Conservation (phyloP, 225 moss, liverwort and hornwort species). For the Bryum argenteum region DNA sequence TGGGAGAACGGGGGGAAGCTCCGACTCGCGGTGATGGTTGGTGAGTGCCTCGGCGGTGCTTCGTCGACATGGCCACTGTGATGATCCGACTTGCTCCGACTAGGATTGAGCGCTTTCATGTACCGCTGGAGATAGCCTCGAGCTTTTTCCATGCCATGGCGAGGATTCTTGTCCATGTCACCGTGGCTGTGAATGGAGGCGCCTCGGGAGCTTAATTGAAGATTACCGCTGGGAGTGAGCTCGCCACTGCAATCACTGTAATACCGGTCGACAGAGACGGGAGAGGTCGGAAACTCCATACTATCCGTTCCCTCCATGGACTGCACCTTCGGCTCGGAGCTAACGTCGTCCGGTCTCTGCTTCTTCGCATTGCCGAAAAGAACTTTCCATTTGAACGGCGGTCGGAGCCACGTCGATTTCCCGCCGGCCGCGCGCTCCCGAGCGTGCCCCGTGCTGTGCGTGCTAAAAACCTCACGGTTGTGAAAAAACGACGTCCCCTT, state of each 20-base stretch:
- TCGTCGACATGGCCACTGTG: constrained; percentile 22
- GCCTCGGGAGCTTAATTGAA: constrained; percentile 33
- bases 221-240: constrained; percentile 45
- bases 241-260: constrained; percentile 67
- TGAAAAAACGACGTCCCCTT: constrained; percentile 49
- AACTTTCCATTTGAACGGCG: constrained; percentile 70
- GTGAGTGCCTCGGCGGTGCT: constrained; percentile 22
- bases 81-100: constrained; percentile 37
- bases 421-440: constrained; percentile 27
- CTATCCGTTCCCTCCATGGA: constrained; percentile 24
- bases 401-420: constrained; percentile 48
- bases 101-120: constrained; percentile 72
- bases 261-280: constrained; percentile 41
- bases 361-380: constrained; percentile 53
- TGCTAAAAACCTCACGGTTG: constrained; percentile 65
- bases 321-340: constrained; percentile 23
- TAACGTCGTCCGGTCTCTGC: constrained; percentile 23
- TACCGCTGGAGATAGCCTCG: constrained; percentile 70
- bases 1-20: constrained; percentile 60
- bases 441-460: constrained; percentile 3
- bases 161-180: constrained; percentile 33
- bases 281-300: constrained; percentile 29
- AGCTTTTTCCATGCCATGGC: constrained; percentile 49
- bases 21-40: constrained; percentile 31
- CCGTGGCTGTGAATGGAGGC: constrained; percentile 25